These are phyloP conservation scores for Fusarium temperatum DNA, from an alignment of 2,329 filamentous ascomycete genomes.

Conservation along the genomic window DNA sequence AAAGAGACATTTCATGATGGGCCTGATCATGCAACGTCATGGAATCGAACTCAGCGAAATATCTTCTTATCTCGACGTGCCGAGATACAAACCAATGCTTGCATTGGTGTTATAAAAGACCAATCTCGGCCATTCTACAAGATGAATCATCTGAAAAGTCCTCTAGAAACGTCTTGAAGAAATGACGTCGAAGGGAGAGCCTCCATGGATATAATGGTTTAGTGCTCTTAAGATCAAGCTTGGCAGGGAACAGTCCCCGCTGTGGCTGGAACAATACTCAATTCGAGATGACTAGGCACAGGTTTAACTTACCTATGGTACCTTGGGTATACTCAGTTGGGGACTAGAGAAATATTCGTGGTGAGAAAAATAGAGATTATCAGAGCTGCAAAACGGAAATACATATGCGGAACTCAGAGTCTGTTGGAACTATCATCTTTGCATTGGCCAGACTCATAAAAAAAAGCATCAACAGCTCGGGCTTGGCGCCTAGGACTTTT, in stretches of 20 bases:
- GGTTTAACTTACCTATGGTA: not conserved
- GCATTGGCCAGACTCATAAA: not conserved
- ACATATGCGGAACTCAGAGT: no score
- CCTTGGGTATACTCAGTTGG: not conserved
- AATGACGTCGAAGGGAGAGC: conserved; percentile 19
- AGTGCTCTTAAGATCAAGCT: not conserved
- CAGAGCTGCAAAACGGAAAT: no score
- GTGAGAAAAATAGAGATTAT: not conserved
- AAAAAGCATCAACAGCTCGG: not conserved
- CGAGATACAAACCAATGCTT: not conserved
- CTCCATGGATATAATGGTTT: not conserved
- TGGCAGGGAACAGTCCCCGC: conserved; percentile 1
- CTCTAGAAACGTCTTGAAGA: not conserved
- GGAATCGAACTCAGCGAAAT: not conserved
- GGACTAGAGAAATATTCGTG: not conserved
- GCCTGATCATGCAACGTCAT: not conserved
- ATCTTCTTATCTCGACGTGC: not conserved
- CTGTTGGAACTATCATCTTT: not conserved
- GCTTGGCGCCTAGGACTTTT: not conserved
- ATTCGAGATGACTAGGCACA: not conserved
- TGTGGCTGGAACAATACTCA: conserved; percentile 13
- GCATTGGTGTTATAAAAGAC: not conserved
- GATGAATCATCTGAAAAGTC: not conserved
- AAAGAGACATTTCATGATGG: conserved; percentile 18
- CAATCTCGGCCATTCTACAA: not conserved